These are phyloP conservation scores for Penicillium sp. DNA, from an alignment of 2,329 filamentous ascomycete genomes.

Conservation along the genomic window DNA sequence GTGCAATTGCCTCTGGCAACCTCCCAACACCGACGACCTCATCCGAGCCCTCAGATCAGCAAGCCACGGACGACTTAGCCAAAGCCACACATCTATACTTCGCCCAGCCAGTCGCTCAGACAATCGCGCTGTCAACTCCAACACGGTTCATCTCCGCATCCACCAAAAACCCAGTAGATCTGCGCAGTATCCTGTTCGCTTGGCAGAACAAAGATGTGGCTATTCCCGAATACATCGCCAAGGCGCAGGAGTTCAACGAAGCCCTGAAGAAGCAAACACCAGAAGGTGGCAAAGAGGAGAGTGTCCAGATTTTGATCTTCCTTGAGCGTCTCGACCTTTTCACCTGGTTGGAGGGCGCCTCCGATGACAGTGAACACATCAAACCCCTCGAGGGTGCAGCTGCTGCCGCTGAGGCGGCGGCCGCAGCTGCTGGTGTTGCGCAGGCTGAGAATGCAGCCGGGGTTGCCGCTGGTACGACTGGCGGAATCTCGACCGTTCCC, in stretches of 20 bases:
- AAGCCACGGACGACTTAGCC: constrained; percentile 61
- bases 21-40: constrained; percentile 71
- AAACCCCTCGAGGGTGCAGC: constrained; percentile 69
- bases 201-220: constrained; percentile 90
- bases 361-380: constrained; percentile 89
- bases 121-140: constrained; percentile 65
- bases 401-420: constrained; percentile 40
- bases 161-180: constrained; percentile 64
- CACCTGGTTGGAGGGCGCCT: constrained; percentile 86
- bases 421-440: constrained; percentile 39
- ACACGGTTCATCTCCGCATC: constrained; percentile 85
- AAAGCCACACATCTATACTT: constrained; percentile 77
- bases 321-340: constrained; percentile 88
- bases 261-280: constrained; percentile 53
- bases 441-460: constrained; percentile 46
- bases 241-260: constrained; percentile 74
- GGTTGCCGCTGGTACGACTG: constrained; percentile 50
- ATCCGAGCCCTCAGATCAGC: constrained; percentile 59
- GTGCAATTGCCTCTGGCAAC: constrained; percentile 69
- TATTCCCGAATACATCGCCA: constrained; percentile 86
- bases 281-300: constrained; percentile 44
- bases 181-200: constrained; percentile 93
- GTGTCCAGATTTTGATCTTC: constrained; percentile 84
- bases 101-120: constrained; percentile 55
- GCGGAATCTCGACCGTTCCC: constrained; percentile 40